phyloP scores from a whole-genome alignment of 805 yeast genomes.

The Brettanomyces nanus region DNA sequence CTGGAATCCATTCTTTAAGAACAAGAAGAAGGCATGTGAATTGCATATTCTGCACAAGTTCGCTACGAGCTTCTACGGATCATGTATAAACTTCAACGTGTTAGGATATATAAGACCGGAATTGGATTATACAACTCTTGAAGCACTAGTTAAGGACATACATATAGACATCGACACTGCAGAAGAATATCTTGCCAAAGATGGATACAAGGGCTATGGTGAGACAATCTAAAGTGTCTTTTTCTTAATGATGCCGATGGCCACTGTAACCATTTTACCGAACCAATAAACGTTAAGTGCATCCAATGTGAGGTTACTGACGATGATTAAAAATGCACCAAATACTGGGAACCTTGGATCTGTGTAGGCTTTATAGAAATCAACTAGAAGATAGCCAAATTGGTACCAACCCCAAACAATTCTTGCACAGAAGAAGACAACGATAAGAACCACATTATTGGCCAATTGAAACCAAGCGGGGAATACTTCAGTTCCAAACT shows the following conservation, averaged over 20 bases:
- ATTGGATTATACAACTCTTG: conserved; percentile 69
- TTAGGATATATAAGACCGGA: conserved; percentile 92
- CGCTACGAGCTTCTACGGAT: conserved; percentile 69
- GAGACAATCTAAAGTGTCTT: conserved; percentile 5
- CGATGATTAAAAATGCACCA: conserved; percentile 40
- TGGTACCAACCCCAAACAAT: conserved; percentile 84
- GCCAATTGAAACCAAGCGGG: conserved; percentile 43
- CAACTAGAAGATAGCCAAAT: conserved; percentile 36
- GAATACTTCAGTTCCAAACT: conserved; percentile 61
- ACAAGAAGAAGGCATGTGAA: conserved; percentile 76
- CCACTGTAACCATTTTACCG: conserved; percentile 56
- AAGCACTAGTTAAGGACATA: conserved; percentile 81
- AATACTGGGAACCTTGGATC: conserved; percentile 41
- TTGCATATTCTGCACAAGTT: conserved; percentile 79
- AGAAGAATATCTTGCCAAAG: conserved; percentile 33
- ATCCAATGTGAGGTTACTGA: conserved; percentile 50
- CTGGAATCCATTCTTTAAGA: conserved; percentile 87
- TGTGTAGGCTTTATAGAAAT: conserved; percentile 32
- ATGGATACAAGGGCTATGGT: conserved; percentile 31
- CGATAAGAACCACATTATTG: conserved; percentile 67
- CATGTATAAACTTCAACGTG: conserved; percentile 55
- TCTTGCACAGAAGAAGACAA: conserved; percentile 68
- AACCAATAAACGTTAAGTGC: conserved; percentile 80
- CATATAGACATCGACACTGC: conserved; percentile 72
- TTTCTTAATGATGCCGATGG: background rate